Evolutionary conservation across 768 basidiomycete species (phyloP).

Genomic region (Plicaturopsis crispa): DNA sequence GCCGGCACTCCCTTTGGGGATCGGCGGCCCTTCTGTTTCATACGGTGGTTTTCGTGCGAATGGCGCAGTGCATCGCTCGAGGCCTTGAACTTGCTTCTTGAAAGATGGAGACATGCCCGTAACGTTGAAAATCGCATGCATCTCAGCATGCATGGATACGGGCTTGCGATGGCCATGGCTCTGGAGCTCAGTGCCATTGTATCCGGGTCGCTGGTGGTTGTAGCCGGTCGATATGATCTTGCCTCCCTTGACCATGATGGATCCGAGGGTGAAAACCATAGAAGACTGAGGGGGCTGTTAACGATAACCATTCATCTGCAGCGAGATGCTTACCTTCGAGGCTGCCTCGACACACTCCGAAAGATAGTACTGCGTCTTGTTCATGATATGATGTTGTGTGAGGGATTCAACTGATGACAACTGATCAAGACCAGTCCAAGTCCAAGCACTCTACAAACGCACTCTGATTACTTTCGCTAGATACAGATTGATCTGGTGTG

Average conservation of each 20-base stretch:
- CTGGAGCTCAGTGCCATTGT: constrained; percentile 35
- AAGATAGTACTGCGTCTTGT: constrained; percentile 43
- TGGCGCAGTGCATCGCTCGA: constrained; percentile 19
- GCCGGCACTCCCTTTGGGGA: constrained; percentile 6
- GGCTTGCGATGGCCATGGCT: constrained; percentile 33
- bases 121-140: constrained; percentile 49
- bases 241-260: constrained; percentile 45
- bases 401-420: too few relatives aligned
- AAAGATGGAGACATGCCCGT: constrained; percentile 43
- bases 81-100: constrained; percentile 45
- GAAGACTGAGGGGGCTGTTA: constrained; percentile 18
- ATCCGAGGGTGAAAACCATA: constrained; percentile 41
- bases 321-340: constrained; percentile 24
- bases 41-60: constrained; percentile 6
- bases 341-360: constrained; percentile 42
- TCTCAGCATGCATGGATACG: constrained; percentile 47
- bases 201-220: constrained; percentile 48
- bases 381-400: too few relatives aligned
- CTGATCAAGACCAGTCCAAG: too few relatives aligned
- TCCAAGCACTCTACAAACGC: too few relatives aligned
- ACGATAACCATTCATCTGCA: neutral
- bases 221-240: constrained; percentile 44
- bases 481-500: too few relatives aligned
- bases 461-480: too few relatives aligned
- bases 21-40: constrained; percentile 8